Evolutionary conservation across 2,329 filamentous ascomycete species (phyloP).

Genomic region (Colletotrichum neosansevieriae): DNA sequence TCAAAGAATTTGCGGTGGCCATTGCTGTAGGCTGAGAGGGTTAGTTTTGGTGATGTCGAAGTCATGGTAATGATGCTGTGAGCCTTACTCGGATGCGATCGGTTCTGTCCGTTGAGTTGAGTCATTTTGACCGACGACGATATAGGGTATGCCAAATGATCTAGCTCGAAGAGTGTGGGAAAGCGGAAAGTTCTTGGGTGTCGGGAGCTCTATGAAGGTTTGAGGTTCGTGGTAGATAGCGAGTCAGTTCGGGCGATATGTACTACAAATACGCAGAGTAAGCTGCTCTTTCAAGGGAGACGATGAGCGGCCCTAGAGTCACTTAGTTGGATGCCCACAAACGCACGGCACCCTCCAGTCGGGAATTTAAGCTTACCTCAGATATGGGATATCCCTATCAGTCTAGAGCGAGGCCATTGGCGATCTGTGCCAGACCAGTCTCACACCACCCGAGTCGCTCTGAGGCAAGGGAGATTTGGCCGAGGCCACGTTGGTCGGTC

Average conservation of each 20-base stretch:
- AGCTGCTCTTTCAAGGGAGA: slow-evolving; percentile 34
- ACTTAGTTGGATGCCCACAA: slow-evolving; percentile 28
- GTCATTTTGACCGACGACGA: slow-evolving; percentile 21
- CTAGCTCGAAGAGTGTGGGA: slow-evolving; percentile 6
- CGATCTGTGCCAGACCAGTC: slow-evolving; percentile 36
- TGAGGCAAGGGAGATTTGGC: slow-evolving; percentile 32
- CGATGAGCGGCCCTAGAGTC: slow-evolving; percentile 22
- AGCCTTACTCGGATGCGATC: slow-evolving; percentile 22
- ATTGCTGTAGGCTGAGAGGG: slow-evolving; percentile 42
- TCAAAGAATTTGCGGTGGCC: slow-evolving; percentile 60
- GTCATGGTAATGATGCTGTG: neutral
- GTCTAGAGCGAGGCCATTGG: slow-evolving; percentile 30
- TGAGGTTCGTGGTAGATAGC: slow-evolving; percentile 8
- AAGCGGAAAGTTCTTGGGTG: neutral
- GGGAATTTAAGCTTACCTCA: slow-evolving; percentile 37
- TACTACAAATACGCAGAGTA: slow-evolving; percentile 33
- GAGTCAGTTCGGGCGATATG: slow-evolving; percentile 38
- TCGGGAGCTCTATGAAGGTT: slow-evolving; percentile 29
- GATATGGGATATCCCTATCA: slow-evolving; percentile 38
- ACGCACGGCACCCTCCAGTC: slow-evolving; percentile 23
- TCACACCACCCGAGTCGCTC: slow-evolving; percentile 36
- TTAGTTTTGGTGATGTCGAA: slow-evolving; percentile 11
- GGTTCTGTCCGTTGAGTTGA: slow-evolving; percentile 35
- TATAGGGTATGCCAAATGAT: neutral
- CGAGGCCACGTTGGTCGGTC: slow-evolving; percentile 17